Conservation (phyloP, 495 filamentous ascomycete species). For the Xylaria palmicola region DNA sequence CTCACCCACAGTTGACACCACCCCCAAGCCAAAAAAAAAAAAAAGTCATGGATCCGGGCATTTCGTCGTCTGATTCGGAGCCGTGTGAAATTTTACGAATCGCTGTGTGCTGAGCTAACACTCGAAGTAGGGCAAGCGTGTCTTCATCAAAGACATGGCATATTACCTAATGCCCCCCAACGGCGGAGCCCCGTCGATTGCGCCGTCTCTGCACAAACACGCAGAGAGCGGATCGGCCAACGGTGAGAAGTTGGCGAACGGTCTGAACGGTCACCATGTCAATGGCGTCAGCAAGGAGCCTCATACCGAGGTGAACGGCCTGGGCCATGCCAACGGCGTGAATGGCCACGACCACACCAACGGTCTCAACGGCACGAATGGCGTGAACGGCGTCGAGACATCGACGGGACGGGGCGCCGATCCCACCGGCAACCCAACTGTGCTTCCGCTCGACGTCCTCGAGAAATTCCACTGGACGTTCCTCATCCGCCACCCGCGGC, state of each 20-base stretch:
- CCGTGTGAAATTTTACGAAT: background rate
- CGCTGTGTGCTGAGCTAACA: slow-evolving; percentile 14
- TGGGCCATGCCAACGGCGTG: slow-evolving; percentile 22
- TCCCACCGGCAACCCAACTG: slow-evolving; percentile 74
- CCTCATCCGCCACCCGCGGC: slow-evolving; percentile 88
- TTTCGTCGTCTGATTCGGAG: too few species aligned
- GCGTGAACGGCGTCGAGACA: slow-evolving; percentile 21
- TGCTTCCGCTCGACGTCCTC: slow-evolving; percentile 69
- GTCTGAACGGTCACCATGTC: background rate
- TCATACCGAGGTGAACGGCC: slow-evolving; percentile 13
- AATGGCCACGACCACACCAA: slow-evolving; percentile 24
- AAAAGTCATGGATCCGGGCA: too few species aligned
- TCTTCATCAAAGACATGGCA: slow-evolving; percentile 97
- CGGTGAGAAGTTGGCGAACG: slow-evolving; percentile 18
- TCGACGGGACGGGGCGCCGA: slow-evolving; percentile 17
- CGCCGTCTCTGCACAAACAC: slow-evolving; percentile 70
- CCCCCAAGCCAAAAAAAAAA: too few species aligned
- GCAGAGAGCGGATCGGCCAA: slow-evolving; percentile 37
- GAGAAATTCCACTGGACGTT: slow-evolving; percentile 89
- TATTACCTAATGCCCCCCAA: slow-evolving; percentile 82
- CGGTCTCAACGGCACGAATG: slow-evolving; percentile 12
- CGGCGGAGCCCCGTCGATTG: slow-evolving; percentile 62
- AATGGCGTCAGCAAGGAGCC: background rate
- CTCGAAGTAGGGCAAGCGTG: slow-evolving; percentile 65
- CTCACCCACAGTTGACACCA: background rate